Evolutionary conservation across 345 rosid species (phyloP).

Genomic region (Heritiera littoralis): DNA sequence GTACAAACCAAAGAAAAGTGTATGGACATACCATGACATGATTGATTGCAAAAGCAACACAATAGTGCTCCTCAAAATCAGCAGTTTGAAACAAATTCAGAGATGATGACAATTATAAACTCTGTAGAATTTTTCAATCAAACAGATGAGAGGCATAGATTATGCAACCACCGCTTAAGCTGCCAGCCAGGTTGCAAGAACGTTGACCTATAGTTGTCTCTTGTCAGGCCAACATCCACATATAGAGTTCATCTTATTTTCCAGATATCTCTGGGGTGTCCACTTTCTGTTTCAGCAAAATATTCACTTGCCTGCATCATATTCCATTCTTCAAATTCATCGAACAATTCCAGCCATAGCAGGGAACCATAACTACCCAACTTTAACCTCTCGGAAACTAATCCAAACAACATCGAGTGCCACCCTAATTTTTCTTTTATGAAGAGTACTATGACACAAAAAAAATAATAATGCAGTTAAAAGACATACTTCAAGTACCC

Average conservation of each 20-base stretch:
- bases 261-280: constrained; percentile 6
- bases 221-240: constrained; percentile 18
- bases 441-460: background rate
- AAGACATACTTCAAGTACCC: constrained; percentile 16
- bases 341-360: constrained; percentile 68
- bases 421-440: too few relatives aligned
- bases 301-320: constrained; percentile 92
- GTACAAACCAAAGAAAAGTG: background rate
- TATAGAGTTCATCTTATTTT: background rate
- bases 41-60: constrained; percentile 82
- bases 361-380: background rate
- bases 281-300: constrained; percentile 16
- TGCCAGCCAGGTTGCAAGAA: constrained; percentile 11
- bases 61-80: constrained; percentile 76
- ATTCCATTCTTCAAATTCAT: constrained; percentile 98
- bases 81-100: constrained; percentile 21
- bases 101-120: constrained; percentile 2
- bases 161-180: constrained; percentile 11
- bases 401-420: background rate
- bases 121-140: background rate
- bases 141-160: constrained; percentile 10
- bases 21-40: constrained; percentile 71
- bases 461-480: background rate
- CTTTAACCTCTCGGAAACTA: background rate
- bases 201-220: background rate